These are phyloP conservation scores for Geotrichum candidum DNA, from an alignment of 1,139 yeast species.

Conservation along the genomic window DNA sequence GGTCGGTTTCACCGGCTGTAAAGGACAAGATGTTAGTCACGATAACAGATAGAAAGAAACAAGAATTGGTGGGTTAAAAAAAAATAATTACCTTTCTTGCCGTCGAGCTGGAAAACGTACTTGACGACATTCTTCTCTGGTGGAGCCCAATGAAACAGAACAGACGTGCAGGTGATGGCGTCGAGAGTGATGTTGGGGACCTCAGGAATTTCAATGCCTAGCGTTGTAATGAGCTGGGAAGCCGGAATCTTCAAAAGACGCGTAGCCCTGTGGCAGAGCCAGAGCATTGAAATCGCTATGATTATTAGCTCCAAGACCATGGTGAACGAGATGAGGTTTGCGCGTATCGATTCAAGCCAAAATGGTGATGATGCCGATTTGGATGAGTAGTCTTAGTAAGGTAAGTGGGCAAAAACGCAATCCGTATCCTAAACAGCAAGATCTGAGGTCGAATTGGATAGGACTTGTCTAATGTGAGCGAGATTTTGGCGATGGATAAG, in stretches of 20 bases:
- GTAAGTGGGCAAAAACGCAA: not conserved
- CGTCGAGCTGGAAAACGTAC: conserved; percentile 45
- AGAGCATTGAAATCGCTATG: conserved; percentile 38
- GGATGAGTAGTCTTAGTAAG: not conserved
- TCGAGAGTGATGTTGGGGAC: conserved; percentile 54
- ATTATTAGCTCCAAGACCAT: conserved; percentile 19
- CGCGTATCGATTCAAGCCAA: not conserved
- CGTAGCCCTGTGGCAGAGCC: conserved; percentile 48
- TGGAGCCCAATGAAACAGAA: conserved; percentile 54
- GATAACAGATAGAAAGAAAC: not conserved
- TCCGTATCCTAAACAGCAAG: not conserved
- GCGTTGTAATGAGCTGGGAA: conserved; percentile 43
- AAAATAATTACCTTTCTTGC: conserved; percentile 34
- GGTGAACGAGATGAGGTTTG: not conserved
- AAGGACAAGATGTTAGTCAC: not conserved
- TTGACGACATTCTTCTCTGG: conserved; percentile 37
- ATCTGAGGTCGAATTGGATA: not conserved
- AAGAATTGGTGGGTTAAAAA: not conserved
- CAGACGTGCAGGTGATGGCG: conserved; percentile 44
- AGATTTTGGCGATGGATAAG: not conserved
- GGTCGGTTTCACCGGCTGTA: conserved; percentile 36
- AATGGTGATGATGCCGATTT: not conserved
- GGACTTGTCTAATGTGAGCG: not conserved
- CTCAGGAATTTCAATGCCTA: conserved; percentile 53
- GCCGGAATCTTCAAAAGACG: conserved; percentile 45